Conservation (phyloP, 2,329 filamentous ascomycete species). For the Fusarium sp. region DNA sequence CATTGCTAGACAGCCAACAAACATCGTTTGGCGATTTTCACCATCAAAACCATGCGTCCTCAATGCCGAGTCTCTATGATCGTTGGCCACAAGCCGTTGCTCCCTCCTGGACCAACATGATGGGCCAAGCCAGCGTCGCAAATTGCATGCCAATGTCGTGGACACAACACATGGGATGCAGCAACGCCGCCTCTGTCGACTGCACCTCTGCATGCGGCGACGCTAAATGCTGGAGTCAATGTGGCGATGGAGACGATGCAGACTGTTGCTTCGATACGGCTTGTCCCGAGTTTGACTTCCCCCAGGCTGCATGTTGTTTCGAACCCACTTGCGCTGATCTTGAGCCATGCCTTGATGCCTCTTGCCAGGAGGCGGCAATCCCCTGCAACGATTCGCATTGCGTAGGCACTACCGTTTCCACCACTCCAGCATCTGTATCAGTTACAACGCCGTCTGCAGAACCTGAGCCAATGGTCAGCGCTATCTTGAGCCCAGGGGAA, state of each 20-base stretch:
- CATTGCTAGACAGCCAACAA: conserved; percentile 22
- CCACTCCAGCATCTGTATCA: conserved; percentile 46
- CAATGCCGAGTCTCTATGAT: conserved; percentile 14
- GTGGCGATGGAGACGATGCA: conserved; percentile 48
- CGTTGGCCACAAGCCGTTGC: conserved; percentile 24
- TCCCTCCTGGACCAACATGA: conserved; percentile 36
- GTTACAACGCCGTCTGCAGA: conserved; percentile 49
- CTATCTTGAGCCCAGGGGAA: conserved; percentile 35
- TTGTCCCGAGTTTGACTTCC: conserved; percentile 47
- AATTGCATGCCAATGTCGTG: conserved; percentile 36
- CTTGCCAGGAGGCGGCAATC: conserved; percentile 47
- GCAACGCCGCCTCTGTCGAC: conserved; percentile 51
- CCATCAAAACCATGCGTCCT: conserved; percentile 29
- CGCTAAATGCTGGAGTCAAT: conserved; percentile 51
- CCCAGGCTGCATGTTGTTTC: conserved; percentile 44
- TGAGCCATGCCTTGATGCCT: conserved; percentile 55
- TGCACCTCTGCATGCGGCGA: conserved; percentile 53
- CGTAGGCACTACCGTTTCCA: conserved; percentile 45
- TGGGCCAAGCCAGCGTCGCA: conserved; percentile 23
- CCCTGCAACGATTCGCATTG: conserved; percentile 55
- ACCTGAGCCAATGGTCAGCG: conserved; percentile 38
- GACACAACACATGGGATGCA: conserved; percentile 40
- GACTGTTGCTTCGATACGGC: conserved; percentile 54
- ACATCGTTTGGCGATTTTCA: conserved; percentile 32
- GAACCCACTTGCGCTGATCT: conserved; percentile 51